Evolutionary conservation across 345 rosid species (phyloP), one percentile per base, ranked within the genome.

Genomic region (Citrus cavaleriei): DNA sequence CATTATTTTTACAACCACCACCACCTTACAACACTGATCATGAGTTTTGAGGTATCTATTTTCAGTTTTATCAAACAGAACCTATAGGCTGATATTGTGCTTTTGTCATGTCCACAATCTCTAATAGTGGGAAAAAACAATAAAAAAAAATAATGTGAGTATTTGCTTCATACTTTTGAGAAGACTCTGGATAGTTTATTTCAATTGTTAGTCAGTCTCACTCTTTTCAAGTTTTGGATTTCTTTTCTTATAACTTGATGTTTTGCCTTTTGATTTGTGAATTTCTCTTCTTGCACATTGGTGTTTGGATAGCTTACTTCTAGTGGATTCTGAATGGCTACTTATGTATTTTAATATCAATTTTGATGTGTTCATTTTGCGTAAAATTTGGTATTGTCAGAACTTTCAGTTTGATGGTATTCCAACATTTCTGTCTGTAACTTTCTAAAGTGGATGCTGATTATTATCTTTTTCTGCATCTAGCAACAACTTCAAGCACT

Each of bases 401-500:
- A 51, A 14, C 32, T 76, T 38, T 55, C 18, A 54, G 38, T 28
- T 71, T 63, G 27, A 7, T 42, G 60, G 34, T 21, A 34, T 69
- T 28, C 25, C 10, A 24, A n/a, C 30, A 34, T 70, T 76, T 37
- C 58, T 68, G 24, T 72, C 38, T 37, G 14, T 72, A 46, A 27
- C 55, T 78, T 40, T 60, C 70, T 80, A 35, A 72, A 76, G 74
- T 66, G 49, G 9, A 40, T 16, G 59, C 69, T 84, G 27, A 74
- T 80, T 69, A 71, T 79, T 30, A 28, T 61, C 68, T 68, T 35
- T 60, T 77, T 77, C 81, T 72, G 71, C 28, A 74, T 82, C 71
- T 77, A 95, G 99, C 99, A 93, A 93, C 99, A 95, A 95, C 98
- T 95, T 85, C 99, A 95, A 85, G 84, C 99, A 25, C 97, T 95